Evolutionary conservation across 2,329 filamentous ascomycete species (phyloP), one percentile per base, ranked within the genome.

Genomic region (Pyrenochaeta sp.): DNA sequence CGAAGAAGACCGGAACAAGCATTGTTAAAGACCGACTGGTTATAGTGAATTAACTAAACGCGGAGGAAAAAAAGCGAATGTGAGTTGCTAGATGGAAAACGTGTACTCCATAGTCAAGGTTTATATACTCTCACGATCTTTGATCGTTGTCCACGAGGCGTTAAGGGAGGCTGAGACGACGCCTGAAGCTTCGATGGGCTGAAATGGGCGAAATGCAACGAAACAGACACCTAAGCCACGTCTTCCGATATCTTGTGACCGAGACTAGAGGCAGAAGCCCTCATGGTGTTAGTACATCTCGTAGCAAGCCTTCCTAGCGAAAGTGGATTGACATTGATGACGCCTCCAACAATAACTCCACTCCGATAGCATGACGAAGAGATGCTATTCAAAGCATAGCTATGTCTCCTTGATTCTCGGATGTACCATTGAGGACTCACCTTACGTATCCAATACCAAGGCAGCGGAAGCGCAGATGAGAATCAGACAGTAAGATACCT

Each of bases 81-180:
- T 62, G 54, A 34, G 39, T 10, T 68, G 65, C 58, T 65, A 52
- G 65, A 68, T 65, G 50, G 27, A 51, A 36, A 22, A 34, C 48
- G 48, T 50, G 49, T 50, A 50, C 36, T 53, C 24, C 42, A 36
- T 22, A 27, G 45, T 5, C 27, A 2, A 37, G 37, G 28, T 50
- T 45, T 51, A 61, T 57, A 46, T 57, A 57, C 25, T n/a, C 46
- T 24, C 15, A 13, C 8, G 24, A 24, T 27, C 19, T 13, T 36
- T 2, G 47, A 56, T 34, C 13, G 27, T 32, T 30, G 36, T 36
- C 30, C 42, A 45, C 12, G 37, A 50, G 44, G 47, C 54, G 54
- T 52, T 25, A 58, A 62, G 54, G 47, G 52, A 59, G 55, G 49
- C 44, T 42, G 12, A 37, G 30, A 46, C 47, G 24, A 50, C 52